These are phyloP conservation scores for Chamaecrista fasciculata DNA, from an alignment of 306 rosid species.

Conservation along the genomic window DNA sequence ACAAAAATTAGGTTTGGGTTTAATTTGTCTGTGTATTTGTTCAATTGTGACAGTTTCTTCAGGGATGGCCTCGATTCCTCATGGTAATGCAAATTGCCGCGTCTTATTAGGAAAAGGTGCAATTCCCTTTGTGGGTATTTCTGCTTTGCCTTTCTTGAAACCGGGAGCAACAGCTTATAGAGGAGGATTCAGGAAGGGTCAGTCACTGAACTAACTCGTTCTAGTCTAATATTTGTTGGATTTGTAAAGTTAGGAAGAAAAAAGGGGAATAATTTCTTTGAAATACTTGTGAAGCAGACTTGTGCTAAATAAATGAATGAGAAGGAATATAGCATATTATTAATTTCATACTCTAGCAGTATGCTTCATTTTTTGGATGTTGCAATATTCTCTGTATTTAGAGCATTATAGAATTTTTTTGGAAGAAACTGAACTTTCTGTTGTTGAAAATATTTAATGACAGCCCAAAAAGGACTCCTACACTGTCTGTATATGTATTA, in stretches of 20 bases:
- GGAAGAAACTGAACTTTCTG: not conserved
- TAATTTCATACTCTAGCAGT: not conserved
- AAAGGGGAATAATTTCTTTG: not conserved
- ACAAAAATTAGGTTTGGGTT: not conserved
- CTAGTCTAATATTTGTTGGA: not conserved
- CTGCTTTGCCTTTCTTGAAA: conserved; percentile 49
- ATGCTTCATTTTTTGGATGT: not conserved
- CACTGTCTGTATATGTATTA: not conserved
- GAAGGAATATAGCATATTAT: not conserved
- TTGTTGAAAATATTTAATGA: not conserved
- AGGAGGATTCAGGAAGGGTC: conserved; percentile 52
- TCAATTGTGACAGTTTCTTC: conserved; percentile 8
- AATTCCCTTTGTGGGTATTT: conserved; percentile 33
- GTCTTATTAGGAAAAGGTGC: conserved; percentile 36
- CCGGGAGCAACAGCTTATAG: conserved; percentile 31
- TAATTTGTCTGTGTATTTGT: not conserved
- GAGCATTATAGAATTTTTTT: not conserved
- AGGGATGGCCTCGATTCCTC: conserved; percentile 49
- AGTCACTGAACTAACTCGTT: conserved; percentile 21
- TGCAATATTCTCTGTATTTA: not conserved
- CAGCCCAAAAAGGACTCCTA: not conserved
- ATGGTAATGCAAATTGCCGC: conserved; percentile 42
- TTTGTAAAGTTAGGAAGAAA: not conserved
- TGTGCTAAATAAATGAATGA: not conserved
- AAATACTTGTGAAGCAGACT: not conserved